Conservation (phyloP, 116 monocot species). For the Iris pallida region DNA sequence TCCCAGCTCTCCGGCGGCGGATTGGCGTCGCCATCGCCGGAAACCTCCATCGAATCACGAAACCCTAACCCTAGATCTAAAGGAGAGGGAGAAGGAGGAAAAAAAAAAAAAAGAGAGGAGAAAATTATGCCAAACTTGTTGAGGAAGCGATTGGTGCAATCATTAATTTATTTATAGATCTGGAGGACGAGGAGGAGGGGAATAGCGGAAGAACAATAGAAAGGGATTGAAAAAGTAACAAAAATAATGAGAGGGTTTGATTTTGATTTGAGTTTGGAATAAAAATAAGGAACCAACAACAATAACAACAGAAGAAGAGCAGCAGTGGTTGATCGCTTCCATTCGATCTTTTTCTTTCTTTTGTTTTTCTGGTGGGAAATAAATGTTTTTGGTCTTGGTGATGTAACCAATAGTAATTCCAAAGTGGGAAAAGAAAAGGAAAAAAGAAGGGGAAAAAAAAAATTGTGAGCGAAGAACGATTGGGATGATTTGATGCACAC, state of each 20-base stretch:
- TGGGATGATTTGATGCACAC: background rate
- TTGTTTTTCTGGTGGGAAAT: background rate
- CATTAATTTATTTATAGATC: conserved; percentile 27
- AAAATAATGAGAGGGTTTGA: background rate
- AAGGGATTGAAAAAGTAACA: background rate
- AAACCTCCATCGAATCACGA: conserved; percentile 32
- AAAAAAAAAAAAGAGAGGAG: background rate
- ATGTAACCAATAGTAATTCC: conserved; percentile 2
- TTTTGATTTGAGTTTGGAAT: conserved; percentile 7
- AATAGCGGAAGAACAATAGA: background rate
- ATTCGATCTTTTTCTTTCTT: conserved; percentile 1
- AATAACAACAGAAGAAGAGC: background rate
- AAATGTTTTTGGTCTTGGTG: background rate
- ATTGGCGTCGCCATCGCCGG: conserved; percentile 22
- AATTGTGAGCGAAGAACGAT: background rate
- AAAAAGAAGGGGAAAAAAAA: background rate
- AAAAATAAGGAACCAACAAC: background rate
- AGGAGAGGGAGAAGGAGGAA: background rate
- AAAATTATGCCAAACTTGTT: conserved; percentile 11
- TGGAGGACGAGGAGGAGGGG: background rate
- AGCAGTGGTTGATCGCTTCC: conserved; percentile 7
- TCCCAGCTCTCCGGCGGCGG: conserved; percentile 16
- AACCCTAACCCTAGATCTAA: conserved; percentile 30
- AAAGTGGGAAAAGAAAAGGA: background rate
- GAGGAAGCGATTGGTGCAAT: background rate